phyloP scores from a whole-genome alignment of 305 asterid genomes.

The Fraxinus latifolia region DNA sequence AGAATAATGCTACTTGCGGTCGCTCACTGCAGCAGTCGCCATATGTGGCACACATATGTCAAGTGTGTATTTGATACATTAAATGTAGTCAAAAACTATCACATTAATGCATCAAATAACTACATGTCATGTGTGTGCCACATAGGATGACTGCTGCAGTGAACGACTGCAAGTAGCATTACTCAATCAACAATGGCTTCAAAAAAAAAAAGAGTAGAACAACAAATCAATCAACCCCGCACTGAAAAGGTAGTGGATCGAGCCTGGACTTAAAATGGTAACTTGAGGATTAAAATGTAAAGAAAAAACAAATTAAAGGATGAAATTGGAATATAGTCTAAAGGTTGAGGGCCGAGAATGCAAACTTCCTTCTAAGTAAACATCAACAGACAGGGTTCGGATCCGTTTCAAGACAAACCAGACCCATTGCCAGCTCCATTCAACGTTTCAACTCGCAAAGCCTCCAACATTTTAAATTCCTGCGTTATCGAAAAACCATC shows the following conservation, averaged over 20 bases:
- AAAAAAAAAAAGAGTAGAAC: not conserved
- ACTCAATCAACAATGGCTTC: not conserved
- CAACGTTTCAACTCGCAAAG: not conserved
- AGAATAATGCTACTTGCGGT: too few species aligned
- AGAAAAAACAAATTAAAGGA: not conserved
- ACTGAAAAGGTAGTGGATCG: not conserved
- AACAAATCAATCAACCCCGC: not conserved
- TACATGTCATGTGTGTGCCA: too few species aligned
- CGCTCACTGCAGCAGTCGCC: too few species aligned
- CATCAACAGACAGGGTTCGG: not conserved
- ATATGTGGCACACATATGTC: too few species aligned
- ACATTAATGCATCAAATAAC: too few species aligned
- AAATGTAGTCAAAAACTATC: too few species aligned
- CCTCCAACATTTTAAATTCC: constrained; percentile 5
- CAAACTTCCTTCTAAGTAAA: not conserved
- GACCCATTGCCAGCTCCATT: not conserved
- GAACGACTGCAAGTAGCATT: too few species aligned
- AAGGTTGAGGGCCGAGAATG: not conserved
- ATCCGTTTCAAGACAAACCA: not conserved
- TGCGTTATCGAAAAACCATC: constrained; percentile 3
- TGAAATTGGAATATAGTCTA: not conserved
- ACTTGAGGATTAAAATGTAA: not conserved
- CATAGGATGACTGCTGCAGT: too few species aligned
- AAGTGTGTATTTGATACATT: too few species aligned
- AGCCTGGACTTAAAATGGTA: not conserved